Conservation (phyloP, 2,329 filamentous ascomycete genomes). For the Exophiala dermatitidis region DNA sequence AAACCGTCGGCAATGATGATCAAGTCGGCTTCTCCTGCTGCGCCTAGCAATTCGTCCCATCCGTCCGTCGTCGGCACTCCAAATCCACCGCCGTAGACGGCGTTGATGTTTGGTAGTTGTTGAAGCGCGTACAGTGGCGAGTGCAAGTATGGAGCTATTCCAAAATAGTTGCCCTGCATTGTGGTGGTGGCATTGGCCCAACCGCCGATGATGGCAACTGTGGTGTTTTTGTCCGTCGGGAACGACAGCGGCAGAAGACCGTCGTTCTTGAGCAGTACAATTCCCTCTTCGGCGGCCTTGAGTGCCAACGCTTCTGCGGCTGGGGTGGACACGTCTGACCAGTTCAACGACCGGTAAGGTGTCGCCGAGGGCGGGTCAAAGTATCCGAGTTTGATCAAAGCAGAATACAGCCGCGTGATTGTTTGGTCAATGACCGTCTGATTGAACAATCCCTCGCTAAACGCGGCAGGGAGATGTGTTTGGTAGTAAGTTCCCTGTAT, state of each 20-base stretch:
- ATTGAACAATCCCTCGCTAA: conserved; percentile 40
- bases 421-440: conserved; percentile 42
- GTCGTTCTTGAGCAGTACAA: conserved; percentile 49
- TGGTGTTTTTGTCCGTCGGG: conserved; percentile 32
- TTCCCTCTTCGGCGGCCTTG: conserved; percentile 44
- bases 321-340: conserved; percentile 50
- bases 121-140: conserved; percentile 47
- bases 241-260: conserved; percentile 41
- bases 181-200: conserved; percentile 53
- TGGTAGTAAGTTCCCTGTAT: conserved; percentile 41
- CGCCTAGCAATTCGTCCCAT: conserved; percentile 32
- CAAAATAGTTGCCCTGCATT: conserved; percentile 55
- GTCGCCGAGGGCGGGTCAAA: conserved; percentile 41
- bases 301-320: conserved; percentile 50
- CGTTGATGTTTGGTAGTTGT: conserved; percentile 40
- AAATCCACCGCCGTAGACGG: conserved; percentile 39
- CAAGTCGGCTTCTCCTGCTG: conserved; percentile 33
- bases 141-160: conserved; percentile 49
- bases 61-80: conserved; percentile 29
- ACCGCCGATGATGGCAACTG: conserved; percentile 50
- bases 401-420: conserved; percentile 44
- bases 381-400: conserved; percentile 46
- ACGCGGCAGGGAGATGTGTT: conserved; percentile 40
- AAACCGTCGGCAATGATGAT: conserved; percentile 39
- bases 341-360: conserved; percentile 48